These are phyloP conservation scores for Solanum microdontum DNA, from an alignment of 257 asterid genomes.

Conservation along the genomic window DNA sequence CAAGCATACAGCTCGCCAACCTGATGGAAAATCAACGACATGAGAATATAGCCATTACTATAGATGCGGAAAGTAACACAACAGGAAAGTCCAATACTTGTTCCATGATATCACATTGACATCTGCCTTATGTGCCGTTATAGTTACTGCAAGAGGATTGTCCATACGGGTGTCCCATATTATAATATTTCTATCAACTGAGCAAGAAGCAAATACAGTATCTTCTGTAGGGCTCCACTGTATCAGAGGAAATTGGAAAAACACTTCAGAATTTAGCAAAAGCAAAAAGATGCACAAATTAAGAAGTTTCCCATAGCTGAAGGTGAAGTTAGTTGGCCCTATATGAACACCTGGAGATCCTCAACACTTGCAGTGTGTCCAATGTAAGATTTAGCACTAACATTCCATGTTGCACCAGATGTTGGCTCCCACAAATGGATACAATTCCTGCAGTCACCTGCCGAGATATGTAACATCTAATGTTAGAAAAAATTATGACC, in stretches of 20 bases:
- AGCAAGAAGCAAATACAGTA: conserved; percentile 74
- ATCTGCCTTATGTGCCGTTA: conserved; percentile 83
- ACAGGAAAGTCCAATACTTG: conserved; percentile 36
- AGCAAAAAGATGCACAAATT: neutral
- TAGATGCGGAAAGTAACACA: neutral
- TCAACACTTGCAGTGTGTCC: conserved; percentile 69
- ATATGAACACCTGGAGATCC: conserved; percentile 56
- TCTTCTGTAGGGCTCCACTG: conserved; percentile 98
- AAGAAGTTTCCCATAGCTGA: neutral
- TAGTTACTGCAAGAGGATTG: conserved; percentile 63
- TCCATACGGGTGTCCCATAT: conserved; percentile 86
- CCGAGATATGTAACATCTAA: neutral
- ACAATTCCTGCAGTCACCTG: conserved; percentile 79
- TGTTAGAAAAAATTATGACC: neutral
- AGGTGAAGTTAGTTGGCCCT: neutral
- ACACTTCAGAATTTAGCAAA: neutral
- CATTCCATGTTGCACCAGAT: conserved; percentile 66
- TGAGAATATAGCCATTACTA: neutral
- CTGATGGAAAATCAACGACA: conserved; percentile 27
- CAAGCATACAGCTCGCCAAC: conserved; percentile 82
- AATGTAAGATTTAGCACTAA: conserved; percentile 34
- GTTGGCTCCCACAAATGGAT: conserved; percentile 93
- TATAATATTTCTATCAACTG: conserved; percentile 73
- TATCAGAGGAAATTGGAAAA: conserved; percentile 6
- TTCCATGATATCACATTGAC: conserved; percentile 97